These are phyloP conservation scores for Pseudonectria buxi DNA, from an alignment of 2,329 filamentous ascomycete genomes.

Conservation along the genomic window DNA sequence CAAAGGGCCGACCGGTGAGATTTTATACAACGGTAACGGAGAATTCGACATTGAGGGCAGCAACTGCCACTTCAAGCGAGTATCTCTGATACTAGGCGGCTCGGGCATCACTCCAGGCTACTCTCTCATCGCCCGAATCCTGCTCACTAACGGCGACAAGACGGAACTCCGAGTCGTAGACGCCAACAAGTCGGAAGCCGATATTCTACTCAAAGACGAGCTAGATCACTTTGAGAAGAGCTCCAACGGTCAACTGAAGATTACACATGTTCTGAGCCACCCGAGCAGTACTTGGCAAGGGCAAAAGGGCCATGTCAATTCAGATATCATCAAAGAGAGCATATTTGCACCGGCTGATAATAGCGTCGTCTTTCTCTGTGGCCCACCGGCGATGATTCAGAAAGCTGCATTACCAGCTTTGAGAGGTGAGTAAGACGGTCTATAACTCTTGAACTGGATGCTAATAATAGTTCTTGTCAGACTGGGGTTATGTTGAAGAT, in stretches of 20 bases:
- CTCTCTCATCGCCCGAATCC: constrained; percentile 38
- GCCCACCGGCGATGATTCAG: constrained; percentile 43
- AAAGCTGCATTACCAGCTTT: constrained; percentile 43
- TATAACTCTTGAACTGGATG: not conserved
- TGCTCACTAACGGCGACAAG: constrained; percentile 26
- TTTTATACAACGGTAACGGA: constrained; percentile 40
- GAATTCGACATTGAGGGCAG: constrained; percentile 38
- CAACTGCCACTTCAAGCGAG: constrained; percentile 33
- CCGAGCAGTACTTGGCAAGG: constrained; percentile 39
- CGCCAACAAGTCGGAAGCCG: constrained; percentile 40
- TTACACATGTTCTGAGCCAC: constrained; percentile 41
- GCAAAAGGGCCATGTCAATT: constrained; percentile 36
- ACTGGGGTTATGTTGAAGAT: constrained; percentile 5
- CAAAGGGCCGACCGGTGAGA: constrained; percentile 44
- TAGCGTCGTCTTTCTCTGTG: constrained; percentile 41
- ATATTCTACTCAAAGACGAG: constrained; percentile 38
- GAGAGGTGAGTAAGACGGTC: constrained; percentile 19
- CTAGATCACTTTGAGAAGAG: constrained; percentile 34
- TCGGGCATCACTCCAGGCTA: constrained; percentile 47
- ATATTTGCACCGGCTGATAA: constrained; percentile 35
- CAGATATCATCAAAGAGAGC: constrained; percentile 31
- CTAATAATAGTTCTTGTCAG: not conserved
- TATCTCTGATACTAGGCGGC: constrained; percentile 44
- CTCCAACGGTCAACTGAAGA: constrained; percentile 31
- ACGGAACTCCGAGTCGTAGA: constrained; percentile 38